Conservation (phyloP, 2,329 filamentous ascomycete genomes). For the Domatiomyces globalis region DNA sequence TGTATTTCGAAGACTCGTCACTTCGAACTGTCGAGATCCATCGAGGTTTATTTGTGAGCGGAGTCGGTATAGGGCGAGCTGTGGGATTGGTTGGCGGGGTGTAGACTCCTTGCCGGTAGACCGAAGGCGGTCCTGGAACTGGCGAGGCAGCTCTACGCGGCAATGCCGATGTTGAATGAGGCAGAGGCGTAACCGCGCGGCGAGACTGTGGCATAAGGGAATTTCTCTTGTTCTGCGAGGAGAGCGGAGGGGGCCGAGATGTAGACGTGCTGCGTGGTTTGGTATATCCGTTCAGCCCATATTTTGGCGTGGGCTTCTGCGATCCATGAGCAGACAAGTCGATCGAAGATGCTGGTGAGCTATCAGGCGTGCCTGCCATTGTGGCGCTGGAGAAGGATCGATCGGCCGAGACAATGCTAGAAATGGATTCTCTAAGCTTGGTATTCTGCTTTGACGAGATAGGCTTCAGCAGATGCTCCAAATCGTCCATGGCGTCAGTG, state of each 20-base stretch:
- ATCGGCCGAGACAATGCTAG: slow-evolving; percentile 77
- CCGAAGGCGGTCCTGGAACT: slow-evolving; percentile 16
- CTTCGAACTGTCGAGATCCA: slow-evolving; percentile 60
- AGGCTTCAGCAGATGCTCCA: slow-evolving; percentile 63
- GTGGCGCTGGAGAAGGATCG: slow-evolving; percentile 53
- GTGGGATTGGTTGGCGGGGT: slow-evolving; percentile 28
- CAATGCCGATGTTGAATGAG: not conserved
- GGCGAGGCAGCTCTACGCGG: slow-evolving; percentile 13
- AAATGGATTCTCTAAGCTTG: slow-evolving; percentile 80
- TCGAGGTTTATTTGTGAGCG: slow-evolving; percentile 45
- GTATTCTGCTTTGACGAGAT: slow-evolving; percentile 48
- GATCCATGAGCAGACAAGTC: slow-evolving; percentile 40
- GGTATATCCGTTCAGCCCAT: slow-evolving; percentile 16
- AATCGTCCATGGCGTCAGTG: slow-evolving; percentile 60
- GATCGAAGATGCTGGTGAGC: slow-evolving; percentile 55
- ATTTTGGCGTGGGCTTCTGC: slow-evolving; percentile 35
- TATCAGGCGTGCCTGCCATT: slow-evolving; percentile 55
- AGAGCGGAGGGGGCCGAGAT: slow-evolving; percentile 19
- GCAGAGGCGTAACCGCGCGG: slow-evolving; percentile 16
- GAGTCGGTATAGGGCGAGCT: slow-evolving; percentile 30
- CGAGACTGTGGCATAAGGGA: slow-evolving; percentile 12
- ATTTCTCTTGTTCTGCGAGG: slow-evolving; percentile 11
- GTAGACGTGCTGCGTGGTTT: slow-evolving; percentile 28
- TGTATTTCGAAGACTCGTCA: slow-evolving; percentile 27
- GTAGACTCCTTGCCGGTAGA: slow-evolving; percentile 18